These are phyloP conservation scores for Endothia cerciana DNA, from an alignment of 2,329 filamentous ascomycete genomes.

Conservation along the genomic window DNA sequence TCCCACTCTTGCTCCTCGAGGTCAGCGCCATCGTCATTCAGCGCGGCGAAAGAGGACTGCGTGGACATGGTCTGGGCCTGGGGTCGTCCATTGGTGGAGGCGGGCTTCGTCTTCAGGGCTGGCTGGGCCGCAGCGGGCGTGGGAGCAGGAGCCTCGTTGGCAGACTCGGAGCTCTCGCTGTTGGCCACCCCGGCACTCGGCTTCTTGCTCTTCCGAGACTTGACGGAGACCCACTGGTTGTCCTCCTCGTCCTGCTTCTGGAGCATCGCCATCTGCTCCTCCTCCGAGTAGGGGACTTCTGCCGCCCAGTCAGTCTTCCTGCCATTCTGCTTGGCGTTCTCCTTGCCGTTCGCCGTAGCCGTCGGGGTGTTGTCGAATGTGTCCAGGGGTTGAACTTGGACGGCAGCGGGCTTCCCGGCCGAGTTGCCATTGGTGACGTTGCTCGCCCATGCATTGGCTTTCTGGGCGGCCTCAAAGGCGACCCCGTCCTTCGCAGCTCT, in stretches of 20 bases:
- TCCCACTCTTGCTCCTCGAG: conserved; percentile 56
- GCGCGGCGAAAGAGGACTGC: conserved; percentile 52
- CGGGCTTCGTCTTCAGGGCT: conserved; percentile 26
- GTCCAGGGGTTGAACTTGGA: conserved; percentile 57
- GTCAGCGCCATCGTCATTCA: conserved; percentile 46
- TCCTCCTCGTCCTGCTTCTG: conserved; percentile 58
- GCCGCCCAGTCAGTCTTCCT: conserved; percentile 50
- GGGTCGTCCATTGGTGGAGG: conserved; percentile 38
- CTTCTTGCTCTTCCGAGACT: conserved; percentile 49
- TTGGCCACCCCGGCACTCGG: conserved; percentile 41
- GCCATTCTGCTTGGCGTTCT: conserved; percentile 38
- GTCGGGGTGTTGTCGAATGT: conserved; percentile 54
- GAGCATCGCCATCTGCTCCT: conserved; percentile 64
- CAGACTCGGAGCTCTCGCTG: conserved; percentile 34
- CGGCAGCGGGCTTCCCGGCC: conserved; percentile 42
- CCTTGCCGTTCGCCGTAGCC: conserved; percentile 37
- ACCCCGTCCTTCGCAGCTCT: conserved; percentile 81
- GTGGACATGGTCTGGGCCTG: conserved; percentile 43
- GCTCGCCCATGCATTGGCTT: conserved; percentile 46
- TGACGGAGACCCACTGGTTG: conserved; percentile 62
- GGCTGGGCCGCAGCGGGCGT: conserved; percentile 31
- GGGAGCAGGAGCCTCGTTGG: conserved; percentile 31
- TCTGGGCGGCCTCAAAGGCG: conserved; percentile 52
- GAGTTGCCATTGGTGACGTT: conserved; percentile 49
- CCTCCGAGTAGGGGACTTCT: conserved; percentile 60